phyloP scores from a whole-genome alignment of 768 basidiomycete genomes.

The Leccinum ochraceum region DNA sequence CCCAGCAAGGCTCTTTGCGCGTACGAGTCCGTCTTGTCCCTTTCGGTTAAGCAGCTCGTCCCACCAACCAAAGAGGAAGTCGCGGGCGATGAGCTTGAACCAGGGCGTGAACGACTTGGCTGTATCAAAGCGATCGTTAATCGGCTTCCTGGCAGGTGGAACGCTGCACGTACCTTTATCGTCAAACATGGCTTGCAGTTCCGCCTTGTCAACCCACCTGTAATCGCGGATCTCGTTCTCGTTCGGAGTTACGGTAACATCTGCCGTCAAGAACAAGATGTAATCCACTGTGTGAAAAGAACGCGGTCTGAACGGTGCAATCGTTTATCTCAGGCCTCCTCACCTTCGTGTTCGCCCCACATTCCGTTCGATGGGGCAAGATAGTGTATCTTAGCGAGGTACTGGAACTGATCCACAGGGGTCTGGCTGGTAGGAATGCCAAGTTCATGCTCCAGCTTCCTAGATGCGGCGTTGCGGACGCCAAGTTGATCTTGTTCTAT shows the following conservation, averaged over 20 bases:
- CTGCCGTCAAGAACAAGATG: constrained; percentile 90
- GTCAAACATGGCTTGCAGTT: constrained; percentile 89
- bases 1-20: constrained; percentile 51
- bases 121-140: constrained; percentile 30
- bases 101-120: constrained; percentile 94
- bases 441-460: constrained; percentile 96
- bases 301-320: constrained; percentile 11
- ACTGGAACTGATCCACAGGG: constrained; percentile 84
- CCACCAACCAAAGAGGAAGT: constrained; percentile 99
- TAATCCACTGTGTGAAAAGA: constrained; percentile 78
- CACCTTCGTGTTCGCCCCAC: constrained; percentile 99
- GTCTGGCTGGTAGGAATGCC: constrained; percentile 84
- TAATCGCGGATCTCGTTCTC: constrained; percentile 88
- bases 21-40: constrained; percentile 53
- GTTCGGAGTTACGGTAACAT: constrained; percentile 83
- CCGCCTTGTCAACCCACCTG: constrained; percentile 89
- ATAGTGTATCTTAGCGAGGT: constrained; percentile 96
- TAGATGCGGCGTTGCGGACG: constrained; percentile 85
- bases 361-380: constrained; percentile 88
- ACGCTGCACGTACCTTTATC: constrained; percentile 54
- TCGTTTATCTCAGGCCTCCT: constrained; percentile 14
- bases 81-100: constrained; percentile 98
- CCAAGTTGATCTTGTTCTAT: constrained; percentile 76
- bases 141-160: constrained; percentile 3
- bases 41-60: constrained; percentile 76